A percentile compares a stretch with the other conserved stretches of the same genome.
Evolutionary conservation across 2,329 filamentous ascomycete species (phyloP).

Genomic region (Berkeleyomyces basicola): DNA sequence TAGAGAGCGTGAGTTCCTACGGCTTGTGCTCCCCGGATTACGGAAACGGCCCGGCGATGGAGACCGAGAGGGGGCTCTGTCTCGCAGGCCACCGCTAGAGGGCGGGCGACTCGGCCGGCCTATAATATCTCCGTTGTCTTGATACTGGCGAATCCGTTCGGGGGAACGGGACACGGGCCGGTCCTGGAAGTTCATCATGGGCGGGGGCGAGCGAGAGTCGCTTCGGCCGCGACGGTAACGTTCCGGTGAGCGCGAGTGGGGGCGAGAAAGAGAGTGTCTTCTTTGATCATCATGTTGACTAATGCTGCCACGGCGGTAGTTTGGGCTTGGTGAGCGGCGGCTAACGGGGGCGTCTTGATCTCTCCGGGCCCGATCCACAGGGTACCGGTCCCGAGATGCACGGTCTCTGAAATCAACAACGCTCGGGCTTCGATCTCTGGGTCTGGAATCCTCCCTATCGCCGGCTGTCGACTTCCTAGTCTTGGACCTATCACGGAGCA

Average conservation of each 20-base stretch:
- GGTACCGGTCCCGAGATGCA: not conserved
- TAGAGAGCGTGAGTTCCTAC: not conserved
- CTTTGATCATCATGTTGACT: not conserved
- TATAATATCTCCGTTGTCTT: not conserved
- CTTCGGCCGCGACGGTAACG: not conserved
- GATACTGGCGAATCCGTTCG: not conserved
- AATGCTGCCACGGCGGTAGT: not conserved
- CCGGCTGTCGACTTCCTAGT: not conserved
- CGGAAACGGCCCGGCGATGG: not conserved
- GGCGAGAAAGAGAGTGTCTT: not conserved
- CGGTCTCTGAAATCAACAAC: not conserved
- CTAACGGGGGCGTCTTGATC: not conserved
- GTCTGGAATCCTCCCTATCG: not conserved
- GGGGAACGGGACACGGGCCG: conserved; percentile 5
- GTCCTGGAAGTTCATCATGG: not conserved
- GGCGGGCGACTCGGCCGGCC: not conserved
- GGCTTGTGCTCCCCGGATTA: not conserved
- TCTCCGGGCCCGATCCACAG: not conserved
- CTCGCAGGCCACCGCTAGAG: not conserved
- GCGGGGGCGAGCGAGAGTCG: conserved; percentile 3
- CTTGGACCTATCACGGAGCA: not conserved
- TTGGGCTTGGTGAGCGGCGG: not conserved
- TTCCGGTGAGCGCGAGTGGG: not conserved
- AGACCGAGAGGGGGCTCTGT: not conserved
- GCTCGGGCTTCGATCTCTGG: not conserved